Conservation (phyloP, 345 rosid genomes). For the Populus simonii region DNA sequence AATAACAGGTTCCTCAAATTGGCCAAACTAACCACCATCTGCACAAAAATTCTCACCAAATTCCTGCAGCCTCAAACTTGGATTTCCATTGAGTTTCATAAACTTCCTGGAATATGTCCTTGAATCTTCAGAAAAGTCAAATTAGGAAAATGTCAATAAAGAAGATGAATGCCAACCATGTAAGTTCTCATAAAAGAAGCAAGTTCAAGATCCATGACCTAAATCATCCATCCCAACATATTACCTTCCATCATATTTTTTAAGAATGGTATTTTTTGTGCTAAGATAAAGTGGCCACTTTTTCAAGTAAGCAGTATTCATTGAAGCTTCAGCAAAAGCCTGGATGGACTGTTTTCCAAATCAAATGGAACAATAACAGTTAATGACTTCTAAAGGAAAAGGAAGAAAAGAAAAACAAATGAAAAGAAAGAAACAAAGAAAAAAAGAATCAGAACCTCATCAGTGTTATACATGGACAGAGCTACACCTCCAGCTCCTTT, state of each 20-base stretch:
- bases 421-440: not conserved
- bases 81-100: constrained; percentile 78
- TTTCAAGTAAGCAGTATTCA: constrained; percentile 87
- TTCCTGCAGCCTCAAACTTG: constrained; percentile 85
- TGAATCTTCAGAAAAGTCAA: constrained; percentile 54
- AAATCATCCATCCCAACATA: not conserved
- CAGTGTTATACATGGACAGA: constrained; percentile 91
- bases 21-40: constrained; percentile 13
- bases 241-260: constrained; percentile 98
- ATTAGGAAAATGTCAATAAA: not conserved
- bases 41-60: constrained; percentile 54
- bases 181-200: not conserved
- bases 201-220: not conserved
- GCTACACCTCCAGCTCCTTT: constrained; percentile 92
- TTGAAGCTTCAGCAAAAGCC: constrained; percentile 91
- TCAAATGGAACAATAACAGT: not conserved
- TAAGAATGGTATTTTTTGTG: constrained; percentile 95
- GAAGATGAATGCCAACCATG: not conserved
- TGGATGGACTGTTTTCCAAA: constrained; percentile 63
- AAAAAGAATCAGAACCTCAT: constrained; percentile 51
- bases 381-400: not conserved
- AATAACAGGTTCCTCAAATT: constrained; percentile 12
- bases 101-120: constrained; percentile 97
- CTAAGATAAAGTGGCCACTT: constrained; percentile 99
- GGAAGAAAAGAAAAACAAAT: not conserved